phyloP scores from a whole-genome alignment of 2,329 filamentous ascomycete genomes.

The Cercospora sesami region DNA sequence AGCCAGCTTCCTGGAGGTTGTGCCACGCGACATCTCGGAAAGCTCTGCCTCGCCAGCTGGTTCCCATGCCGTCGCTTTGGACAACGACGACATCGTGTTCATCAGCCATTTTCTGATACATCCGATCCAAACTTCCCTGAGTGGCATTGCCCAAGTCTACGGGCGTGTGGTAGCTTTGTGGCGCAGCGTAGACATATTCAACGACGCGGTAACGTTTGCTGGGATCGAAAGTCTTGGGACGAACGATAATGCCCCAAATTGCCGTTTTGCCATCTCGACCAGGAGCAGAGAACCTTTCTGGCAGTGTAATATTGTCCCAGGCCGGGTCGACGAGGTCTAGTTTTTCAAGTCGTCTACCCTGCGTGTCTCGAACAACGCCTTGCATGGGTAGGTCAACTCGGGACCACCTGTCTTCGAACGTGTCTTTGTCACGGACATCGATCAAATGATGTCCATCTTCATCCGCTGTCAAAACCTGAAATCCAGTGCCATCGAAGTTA shows the following conservation, averaged over 20 bases:
- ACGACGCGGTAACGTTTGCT: conserved; percentile 11
- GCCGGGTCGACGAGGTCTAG: too few species aligned
- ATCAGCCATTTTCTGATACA: too few species aligned
- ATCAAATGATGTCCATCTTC: conserved; percentile 3
- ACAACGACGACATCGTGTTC: conserved; percentile 14
- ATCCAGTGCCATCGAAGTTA: conserved; percentile 10
- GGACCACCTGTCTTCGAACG: conserved; percentile 9
- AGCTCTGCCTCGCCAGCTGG: conserved; percentile 11
- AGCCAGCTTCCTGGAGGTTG: conserved; percentile 13
- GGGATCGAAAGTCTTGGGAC: conserved; percentile 2
- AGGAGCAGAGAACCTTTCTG: conserved; percentile 12
- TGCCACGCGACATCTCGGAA: conserved; percentile 12
- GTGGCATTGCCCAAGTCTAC: too few species aligned
- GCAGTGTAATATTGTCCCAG: not conserved
- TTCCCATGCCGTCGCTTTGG: conserved; percentile 12
- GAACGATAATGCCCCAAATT: conserved; percentile 14
- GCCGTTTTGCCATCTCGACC: conserved; percentile 9
- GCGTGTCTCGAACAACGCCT: not conserved
- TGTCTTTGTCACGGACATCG: not conserved
- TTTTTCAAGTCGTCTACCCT: too few species aligned
- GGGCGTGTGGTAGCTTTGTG: too few species aligned
- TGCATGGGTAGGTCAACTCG: conserved; percentile 6
- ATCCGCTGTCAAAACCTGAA: conserved; percentile 10
- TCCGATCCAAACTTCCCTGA: too few species aligned
- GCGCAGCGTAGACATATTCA: conserved; percentile 13